A percentile compares a stretch with the other conserved stretches of the same genome.
Evolutionary conservation across 2,329 filamentous ascomycete species (phyloP).

Genomic region (Chrysoporthe austroafricana): DNA sequence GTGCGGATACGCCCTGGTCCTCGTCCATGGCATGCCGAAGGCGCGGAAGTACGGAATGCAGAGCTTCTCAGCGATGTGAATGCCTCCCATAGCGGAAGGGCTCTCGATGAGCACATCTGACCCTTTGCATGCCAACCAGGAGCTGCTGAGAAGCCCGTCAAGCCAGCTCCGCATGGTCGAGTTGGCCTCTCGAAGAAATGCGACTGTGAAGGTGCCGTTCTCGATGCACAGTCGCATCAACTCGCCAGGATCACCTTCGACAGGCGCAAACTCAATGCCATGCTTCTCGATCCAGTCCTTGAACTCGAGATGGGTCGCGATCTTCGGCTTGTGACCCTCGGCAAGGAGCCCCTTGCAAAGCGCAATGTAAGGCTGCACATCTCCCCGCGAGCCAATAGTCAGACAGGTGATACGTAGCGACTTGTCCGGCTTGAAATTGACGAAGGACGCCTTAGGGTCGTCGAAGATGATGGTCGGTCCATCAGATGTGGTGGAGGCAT

Average conservation of each 20-base stretch:
- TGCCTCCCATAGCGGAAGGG: constrained; percentile 94
- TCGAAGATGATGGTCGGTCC: constrained; percentile 84
- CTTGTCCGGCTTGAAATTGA: constrained; percentile 86
- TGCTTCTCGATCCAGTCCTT: constrained; percentile 87
- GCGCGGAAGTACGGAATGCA: constrained; percentile 94
- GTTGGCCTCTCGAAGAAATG: constrained; percentile 87
- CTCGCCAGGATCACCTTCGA: constrained; percentile 90
- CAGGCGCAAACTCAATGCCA: constrained; percentile 87
- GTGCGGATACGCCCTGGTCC: constrained; percentile 93
- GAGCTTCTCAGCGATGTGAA: constrained; percentile 94
- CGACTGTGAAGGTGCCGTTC: constrained; percentile 94
- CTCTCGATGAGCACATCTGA: constrained; percentile 93
- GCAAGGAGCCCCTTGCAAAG: constrained; percentile 87
- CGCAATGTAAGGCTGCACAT: constrained; percentile 97
- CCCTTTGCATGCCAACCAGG: constrained; percentile 82
- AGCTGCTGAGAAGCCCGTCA: constrained; percentile 80
- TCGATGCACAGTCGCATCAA: constrained; percentile 96
- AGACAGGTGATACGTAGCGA: constrained; percentile 86
- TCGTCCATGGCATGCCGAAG: constrained; percentile 99
- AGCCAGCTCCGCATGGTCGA: constrained; percentile 93
- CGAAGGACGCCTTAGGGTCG: constrained; percentile 82
- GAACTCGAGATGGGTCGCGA: constrained; percentile 92
- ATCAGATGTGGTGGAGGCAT: constrained; percentile 53
- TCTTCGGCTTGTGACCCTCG: constrained; percentile 84
- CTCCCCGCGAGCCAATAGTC: constrained; percentile 92